Evolutionary conservation across 148 eudicot genomes (phyloP), one percentile per base, ranked within the genome.

Genomic region (Oxyria digyna): DNA sequence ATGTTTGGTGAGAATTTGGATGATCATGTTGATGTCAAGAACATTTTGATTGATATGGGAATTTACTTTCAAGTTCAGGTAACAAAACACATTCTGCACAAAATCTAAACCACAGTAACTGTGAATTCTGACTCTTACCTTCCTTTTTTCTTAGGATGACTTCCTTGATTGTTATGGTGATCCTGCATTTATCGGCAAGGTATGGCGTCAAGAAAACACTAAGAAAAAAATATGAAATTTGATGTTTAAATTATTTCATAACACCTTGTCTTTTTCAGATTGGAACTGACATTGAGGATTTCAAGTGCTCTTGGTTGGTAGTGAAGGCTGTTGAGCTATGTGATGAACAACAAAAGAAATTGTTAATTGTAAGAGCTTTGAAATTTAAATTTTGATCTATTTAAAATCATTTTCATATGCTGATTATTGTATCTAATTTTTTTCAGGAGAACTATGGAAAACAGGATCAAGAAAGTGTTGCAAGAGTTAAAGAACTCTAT

Each of bases 371-470:
- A 78, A 82, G 91, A 65, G 55, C 45, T 7, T 3, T 29, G 3
- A 0, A 6, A 8, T 13, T 21, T 12, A 4, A 17, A 35, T 40
- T 41, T 71, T 23, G 1, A 13, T 18, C 26, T 11, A 72, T 13
- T 38, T 6, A 10, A n/a, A 20, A 8, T 8, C 69, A 1, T n/a
- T 66, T 66, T 23, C 42, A 37, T 18, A 18, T 37, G 45, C 14
- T 20, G 14, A 10, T 66, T 18, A 18, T 1, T 66, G 11, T 3
- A 32, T 35, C 50, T 13, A 38, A 23, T 0, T 48, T 77, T 74
- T 4, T 82, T n/a, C n/a, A 95, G 99, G 99, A 88, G 48, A 85
- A 91, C 79, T 95, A 95, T 72, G 99, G 99, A 62, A 91, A 85
- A 75, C 75, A 78, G 4, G 87, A 91, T 72, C 81, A 83, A 17